Conservation (phyloP, 108 stramenopile species). For the Pinguiococcus pyrenoidosus region DNA sequence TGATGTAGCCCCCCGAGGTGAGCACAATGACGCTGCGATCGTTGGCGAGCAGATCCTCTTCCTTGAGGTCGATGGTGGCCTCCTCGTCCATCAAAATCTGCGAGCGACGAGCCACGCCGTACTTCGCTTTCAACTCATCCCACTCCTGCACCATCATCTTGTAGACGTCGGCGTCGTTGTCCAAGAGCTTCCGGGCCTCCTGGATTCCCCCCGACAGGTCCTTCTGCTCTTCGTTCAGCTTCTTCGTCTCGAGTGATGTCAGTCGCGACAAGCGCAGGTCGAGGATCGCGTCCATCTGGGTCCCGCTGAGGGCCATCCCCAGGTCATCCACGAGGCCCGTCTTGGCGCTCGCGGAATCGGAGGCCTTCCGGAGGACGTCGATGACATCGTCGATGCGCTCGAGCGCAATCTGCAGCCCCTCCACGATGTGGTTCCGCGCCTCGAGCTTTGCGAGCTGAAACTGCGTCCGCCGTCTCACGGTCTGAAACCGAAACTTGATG, state of each 20-base stretch:
- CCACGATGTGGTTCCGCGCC: slow-evolving; percentile 71
- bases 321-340: not conserved
- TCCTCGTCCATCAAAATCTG: slow-evolving; percentile 53
- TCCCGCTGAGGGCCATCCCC: slow-evolving; percentile 43
- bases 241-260: slow-evolving; percentile 67
- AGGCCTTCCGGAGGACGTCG: too few species aligned
- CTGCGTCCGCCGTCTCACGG: slow-evolving; percentile 61
- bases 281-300: slow-evolving; percentile 79
- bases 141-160: slow-evolving; percentile 65
- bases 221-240: slow-evolving; percentile 55
- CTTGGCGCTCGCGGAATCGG: too few species aligned
- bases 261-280: slow-evolving; percentile 72
- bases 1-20: slow-evolving; percentile 80
- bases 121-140: slow-evolving; percentile 48
- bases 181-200: slow-evolving; percentile 41
- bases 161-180: slow-evolving; percentile 57
- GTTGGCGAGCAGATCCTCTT: slow-evolving; percentile 72
- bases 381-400: slow-evolving; percentile 67
- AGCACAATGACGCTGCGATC: slow-evolving; percentile 63
- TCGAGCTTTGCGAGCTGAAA: slow-evolving; percentile 63
- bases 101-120: slow-evolving; percentile 62
- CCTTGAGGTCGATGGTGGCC: slow-evolving; percentile 48
- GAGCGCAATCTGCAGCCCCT: slow-evolving; percentile 67
- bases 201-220: slow-evolving; percentile 40
- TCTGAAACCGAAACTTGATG: slow-evolving; percentile 77